phyloP scores from a whole-genome alignment of 768 basidiomycete species.

The Hortiboletus flavorubellus region DNA sequence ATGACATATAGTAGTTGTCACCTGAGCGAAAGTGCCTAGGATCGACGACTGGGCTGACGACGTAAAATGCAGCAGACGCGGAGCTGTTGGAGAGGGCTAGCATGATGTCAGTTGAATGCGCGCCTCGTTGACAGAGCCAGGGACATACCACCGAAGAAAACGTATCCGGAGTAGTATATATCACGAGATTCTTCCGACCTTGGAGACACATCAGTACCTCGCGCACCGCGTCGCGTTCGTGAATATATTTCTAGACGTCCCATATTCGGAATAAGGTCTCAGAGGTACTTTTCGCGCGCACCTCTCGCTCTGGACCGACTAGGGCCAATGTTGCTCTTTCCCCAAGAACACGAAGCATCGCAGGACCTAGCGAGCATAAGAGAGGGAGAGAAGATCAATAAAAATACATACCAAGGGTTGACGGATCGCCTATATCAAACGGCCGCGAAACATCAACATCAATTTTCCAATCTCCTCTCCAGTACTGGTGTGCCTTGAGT shows the following conservation, averaged over 20 bases:
- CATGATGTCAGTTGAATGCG: slow-evolving; percentile 1
- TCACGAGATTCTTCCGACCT: slow-evolving; percentile 61
- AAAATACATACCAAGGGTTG: slow-evolving; percentile 56
- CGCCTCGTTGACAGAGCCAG: neutral
- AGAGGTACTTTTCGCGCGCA: slow-evolving; percentile 13
- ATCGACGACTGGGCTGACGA: slow-evolving; percentile 63
- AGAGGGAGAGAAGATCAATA: neutral
- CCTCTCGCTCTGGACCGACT: slow-evolving; percentile 43
- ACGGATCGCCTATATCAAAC: slow-evolving; percentile 69
- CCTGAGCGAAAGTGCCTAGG: slow-evolving; percentile 52
- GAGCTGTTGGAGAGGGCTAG: slow-evolving; percentile 50
- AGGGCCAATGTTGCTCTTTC: slow-evolving; percentile 37
- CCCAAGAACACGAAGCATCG: slow-evolving; percentile 38
- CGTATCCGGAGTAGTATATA: slow-evolving; percentile 34
- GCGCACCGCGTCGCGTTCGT: slow-evolving; percentile 73
- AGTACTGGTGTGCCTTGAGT: slow-evolving; percentile 65
- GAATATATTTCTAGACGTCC: slow-evolving; percentile 54
- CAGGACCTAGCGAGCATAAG: slow-evolving; percentile 39
- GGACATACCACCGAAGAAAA: slow-evolving; percentile 34
- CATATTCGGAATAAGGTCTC: neutral
- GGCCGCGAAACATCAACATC: slow-evolving; percentile 39
- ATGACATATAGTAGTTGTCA: slow-evolving; percentile 57
- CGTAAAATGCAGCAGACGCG: slow-evolving; percentile 67
- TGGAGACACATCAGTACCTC: slow-evolving; percentile 76
- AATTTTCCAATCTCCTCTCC: slow-evolving; percentile 63